These are phyloP conservation scores for Trametes hirsuta DNA, from an alignment of 1,284 basidiomycete species.

Conservation along the genomic window DNA sequence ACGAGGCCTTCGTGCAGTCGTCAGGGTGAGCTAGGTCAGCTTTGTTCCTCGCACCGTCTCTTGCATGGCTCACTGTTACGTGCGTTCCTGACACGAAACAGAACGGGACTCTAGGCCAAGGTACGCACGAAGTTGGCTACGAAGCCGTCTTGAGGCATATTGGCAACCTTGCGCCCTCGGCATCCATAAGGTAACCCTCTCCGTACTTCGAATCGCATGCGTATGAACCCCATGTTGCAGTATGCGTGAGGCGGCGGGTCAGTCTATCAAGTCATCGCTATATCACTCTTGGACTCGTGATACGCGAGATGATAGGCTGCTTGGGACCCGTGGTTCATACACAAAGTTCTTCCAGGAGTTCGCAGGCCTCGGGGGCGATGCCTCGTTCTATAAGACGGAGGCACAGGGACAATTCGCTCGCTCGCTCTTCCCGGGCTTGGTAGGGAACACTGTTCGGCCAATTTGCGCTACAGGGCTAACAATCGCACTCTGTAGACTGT, in stretches of 20 bases:
- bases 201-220: not conserved
- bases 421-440: slow-evolving; percentile 56
- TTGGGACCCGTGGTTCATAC: slow-evolving; percentile 66
- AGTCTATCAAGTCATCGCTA: slow-evolving; percentile 82
- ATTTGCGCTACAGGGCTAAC: not conserved
- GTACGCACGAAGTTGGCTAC: slow-evolving; percentile 80
- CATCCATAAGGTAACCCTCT: slow-evolving; percentile 71
- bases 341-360: slow-evolving; percentile 73
- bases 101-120: slow-evolving; percentile 47
- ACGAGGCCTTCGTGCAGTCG: slow-evolving; percentile 63
- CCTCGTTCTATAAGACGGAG: slow-evolving; percentile 74
- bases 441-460: slow-evolving; percentile 37
- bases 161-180: slow-evolving; percentile 68
- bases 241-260: slow-evolving; percentile 81
- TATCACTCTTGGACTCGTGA: slow-evolving; percentile 81
- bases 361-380: slow-evolving; percentile 79
- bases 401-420: slow-evolving; percentile 69
- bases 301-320: slow-evolving; percentile 77
- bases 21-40: slow-evolving; percentile 62
- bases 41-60: slow-evolving; percentile 24
- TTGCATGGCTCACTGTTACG: slow-evolving; percentile 20
- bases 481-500: slow-evolving; percentile 47
- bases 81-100: slow-evolving; percentile 35
- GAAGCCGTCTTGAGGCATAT: slow-evolving; percentile 82
- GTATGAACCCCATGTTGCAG: slow-evolving; percentile 43